A percentile compares a stretch with the other conserved stretches of the same genome.
Evolutionary conservation across 1,284 basidiomycete genomes (phyloP).

Genomic region (Agroathelia rolfsii): DNA sequence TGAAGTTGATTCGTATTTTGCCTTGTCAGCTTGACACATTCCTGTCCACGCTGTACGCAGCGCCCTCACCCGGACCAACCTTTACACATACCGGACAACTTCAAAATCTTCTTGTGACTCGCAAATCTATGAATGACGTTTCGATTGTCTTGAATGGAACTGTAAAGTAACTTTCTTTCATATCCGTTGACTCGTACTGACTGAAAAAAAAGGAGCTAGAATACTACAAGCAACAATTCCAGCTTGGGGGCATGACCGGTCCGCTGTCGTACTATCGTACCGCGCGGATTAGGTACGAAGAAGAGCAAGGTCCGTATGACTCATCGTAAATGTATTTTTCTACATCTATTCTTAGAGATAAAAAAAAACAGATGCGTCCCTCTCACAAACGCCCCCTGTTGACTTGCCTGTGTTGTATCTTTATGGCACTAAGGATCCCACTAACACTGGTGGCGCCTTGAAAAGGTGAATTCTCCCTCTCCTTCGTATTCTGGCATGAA

Average conservation of each 20-base stretch:
- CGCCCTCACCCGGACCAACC: constrained; percentile 9
- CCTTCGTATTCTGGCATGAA: constrained; percentile 19
- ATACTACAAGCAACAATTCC: constrained; percentile 35
- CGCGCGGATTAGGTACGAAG: constrained; percentile 41
- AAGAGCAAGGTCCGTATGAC: constrained; percentile 41
- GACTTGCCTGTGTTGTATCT: constrained; percentile 51
- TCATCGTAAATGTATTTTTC: constrained; percentile 1
- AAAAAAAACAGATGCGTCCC: constrained; percentile 22
- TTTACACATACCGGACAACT: constrained; percentile 10
- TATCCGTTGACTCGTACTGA: constrained; percentile 5
- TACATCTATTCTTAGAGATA: constrained; percentile 5
- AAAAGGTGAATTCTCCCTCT: too few species aligned
- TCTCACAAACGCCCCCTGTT: constrained; percentile 31
- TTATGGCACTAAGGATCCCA: constrained; percentile 45
- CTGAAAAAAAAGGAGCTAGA: constrained; percentile 54
- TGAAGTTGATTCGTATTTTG: constrained; percentile 9
- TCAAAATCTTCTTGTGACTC: constrained; percentile 2
- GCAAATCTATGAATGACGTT: constrained; percentile 2
- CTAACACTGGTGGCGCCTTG: too few species aligned
- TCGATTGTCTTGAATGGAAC: constrained; percentile 17
- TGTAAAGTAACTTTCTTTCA: constrained; percentile 9
- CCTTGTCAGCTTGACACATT: neutral
- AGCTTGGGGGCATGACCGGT: constrained; percentile 50
- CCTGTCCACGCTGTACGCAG: constrained; percentile 1
- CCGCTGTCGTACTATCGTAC: constrained; percentile 67